Base-by-base conservation (phyloP, 495 filamentous ascomycete genomes). In the Penicillium fimorum region DNA sequence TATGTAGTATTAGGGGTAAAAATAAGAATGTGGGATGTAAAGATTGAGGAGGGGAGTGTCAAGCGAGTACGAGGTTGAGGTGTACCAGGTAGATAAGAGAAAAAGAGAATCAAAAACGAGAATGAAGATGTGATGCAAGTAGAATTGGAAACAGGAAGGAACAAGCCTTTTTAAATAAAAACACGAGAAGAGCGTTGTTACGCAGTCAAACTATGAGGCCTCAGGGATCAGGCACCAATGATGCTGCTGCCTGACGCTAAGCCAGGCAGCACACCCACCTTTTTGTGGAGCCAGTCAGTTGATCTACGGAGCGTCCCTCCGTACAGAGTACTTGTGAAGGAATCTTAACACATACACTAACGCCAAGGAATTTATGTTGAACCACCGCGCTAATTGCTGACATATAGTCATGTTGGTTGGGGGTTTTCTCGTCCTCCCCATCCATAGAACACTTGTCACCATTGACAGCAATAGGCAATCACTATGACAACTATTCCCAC, bases 221-320 rank as follows among this genome's bases (percentile, higher is more conserved):
- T 54, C 24, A 15, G 9, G 4, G 22, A 47, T 6, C 2, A 24
- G 44, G 43, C 53, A 47, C 1, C 7, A 41, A 56, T 18, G 32
- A 45, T 20, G 33, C 43, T 56, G 53, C 53, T 56, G 53, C 53
- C 53, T 56, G 44, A 17, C 47, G 43, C 37, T 25, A 30, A 6
- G 27, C 53, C 20, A 56, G 53, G 53, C 53, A 56, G 43, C 50
- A 52, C 37, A 24, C 24, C 37, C 50, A 27, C 22, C 18, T 20
- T 43, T 29, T 29, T 5, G 43, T 44, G 43, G 43, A 29, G 43
- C 13, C n/a, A 5, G 25, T 27, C 25, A 4, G 33, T 15, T 32
- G 30, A 32, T 32, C 13, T 6, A 35, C 5, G 12, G 13, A 35
- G 4, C 5, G 10, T 25, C 25, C 25, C 4, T 27, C 25, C 25